A percentile compares a stretch with the other conserved stretches of the same genome.
These are phyloP conservation scores for Venturia pyrina DNA, from an alignment of 2,329 filamentous ascomycete genomes.

Conservation along the genomic window DNA sequence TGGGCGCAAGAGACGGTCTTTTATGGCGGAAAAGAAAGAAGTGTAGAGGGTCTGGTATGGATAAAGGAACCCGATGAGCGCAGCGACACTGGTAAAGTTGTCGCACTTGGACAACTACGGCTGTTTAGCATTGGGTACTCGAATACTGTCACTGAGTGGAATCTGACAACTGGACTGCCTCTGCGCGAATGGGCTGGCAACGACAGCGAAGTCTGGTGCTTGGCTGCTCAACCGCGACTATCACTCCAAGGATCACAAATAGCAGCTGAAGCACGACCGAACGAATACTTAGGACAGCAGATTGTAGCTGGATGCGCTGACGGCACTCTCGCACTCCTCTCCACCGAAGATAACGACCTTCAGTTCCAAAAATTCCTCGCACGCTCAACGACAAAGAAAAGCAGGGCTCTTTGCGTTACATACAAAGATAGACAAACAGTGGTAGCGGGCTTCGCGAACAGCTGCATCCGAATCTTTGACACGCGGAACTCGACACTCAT, in stretches of 20 bases:
- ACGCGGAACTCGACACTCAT: slow-evolving; percentile 66
- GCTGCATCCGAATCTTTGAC: slow-evolving; percentile 86
- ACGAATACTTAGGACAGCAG: slow-evolving; percentile 36
- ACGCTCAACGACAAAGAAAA: slow-evolving; percentile 69
- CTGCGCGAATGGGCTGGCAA: slow-evolving; percentile 80
- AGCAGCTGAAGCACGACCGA: slow-evolving; percentile 14
- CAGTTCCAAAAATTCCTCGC: slow-evolving; percentile 68
- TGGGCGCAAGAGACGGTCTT: slow-evolving; percentile 91
- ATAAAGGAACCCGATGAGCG: slow-evolving; percentile 53
- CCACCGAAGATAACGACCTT: slow-evolving; percentile 74
- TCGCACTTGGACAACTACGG: slow-evolving; percentile 46
- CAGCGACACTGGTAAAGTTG: slow-evolving; percentile 29
- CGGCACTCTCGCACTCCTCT: slow-evolving; percentile 78
- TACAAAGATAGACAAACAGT: slow-evolving; percentile 79
- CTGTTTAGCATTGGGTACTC: slow-evolving; percentile 97
- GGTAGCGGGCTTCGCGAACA: slow-evolving; percentile 91
- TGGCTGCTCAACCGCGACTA: slow-evolving; percentile 69
- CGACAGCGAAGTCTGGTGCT: slow-evolving; percentile 94
- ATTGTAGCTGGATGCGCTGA: slow-evolving; percentile 86
- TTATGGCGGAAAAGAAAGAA: slow-evolving; percentile 71
- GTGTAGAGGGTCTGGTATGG: slow-evolving; percentile 86
- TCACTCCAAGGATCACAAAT: slow-evolving; percentile 21
- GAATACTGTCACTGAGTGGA: slow-evolving; percentile 88
- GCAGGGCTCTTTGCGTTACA: slow-evolving; percentile 79
- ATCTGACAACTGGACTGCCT: slow-evolving; percentile 68